Evolutionary conservation across 2,329 filamentous ascomycete genomes (phyloP).

Genomic region (Cryphonectria naterciae): DNA sequence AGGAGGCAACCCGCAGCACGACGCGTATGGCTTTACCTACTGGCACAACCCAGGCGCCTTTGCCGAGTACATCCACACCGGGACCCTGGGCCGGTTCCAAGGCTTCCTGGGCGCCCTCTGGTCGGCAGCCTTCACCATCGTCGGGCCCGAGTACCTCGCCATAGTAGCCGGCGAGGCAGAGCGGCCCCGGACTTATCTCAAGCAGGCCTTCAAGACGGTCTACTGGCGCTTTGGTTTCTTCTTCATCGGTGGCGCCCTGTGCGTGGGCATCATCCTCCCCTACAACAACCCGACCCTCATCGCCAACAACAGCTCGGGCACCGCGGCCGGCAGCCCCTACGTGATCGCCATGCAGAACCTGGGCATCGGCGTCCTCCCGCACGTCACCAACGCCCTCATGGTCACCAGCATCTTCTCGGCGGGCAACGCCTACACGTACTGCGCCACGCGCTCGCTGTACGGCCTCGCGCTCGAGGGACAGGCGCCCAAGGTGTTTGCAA

Average conservation of each 20-base stretch:
- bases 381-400: conserved; percentile 60
- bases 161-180: conserved; percentile 73
- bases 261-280: conserved; percentile 69
- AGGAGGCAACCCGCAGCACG: conserved; percentile 72
- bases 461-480: conserved; percentile 29
- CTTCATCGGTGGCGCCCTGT: conserved; percentile 71
- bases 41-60: conserved; percentile 68
- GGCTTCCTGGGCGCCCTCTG: conserved; percentile 72
- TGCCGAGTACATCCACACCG: conserved; percentile 61
- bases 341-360: conserved; percentile 65
- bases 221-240: conserved; percentile 74
- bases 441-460: conserved; percentile 30
- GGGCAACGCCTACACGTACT: conserved; percentile 29
- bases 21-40: conserved; percentile 72
- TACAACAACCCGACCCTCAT: conserved; percentile 62
- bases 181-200: conserved; percentile 66
- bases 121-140: conserved; percentile 65
- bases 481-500: conserved; percentile 49
- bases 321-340: conserved; percentile 63
- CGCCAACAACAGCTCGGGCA: conserved; percentile 47
- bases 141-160: conserved; percentile 69
- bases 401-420: conserved; percentile 30
- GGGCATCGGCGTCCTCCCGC: conserved; percentile 55
- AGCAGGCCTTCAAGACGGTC: conserved; percentile 72
- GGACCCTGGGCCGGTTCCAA: conserved; percentile 67